Evolutionary conservation across 768 basidiomycete genomes (phyloP).

Genomic region (Pisolithus marmoratus): DNA sequence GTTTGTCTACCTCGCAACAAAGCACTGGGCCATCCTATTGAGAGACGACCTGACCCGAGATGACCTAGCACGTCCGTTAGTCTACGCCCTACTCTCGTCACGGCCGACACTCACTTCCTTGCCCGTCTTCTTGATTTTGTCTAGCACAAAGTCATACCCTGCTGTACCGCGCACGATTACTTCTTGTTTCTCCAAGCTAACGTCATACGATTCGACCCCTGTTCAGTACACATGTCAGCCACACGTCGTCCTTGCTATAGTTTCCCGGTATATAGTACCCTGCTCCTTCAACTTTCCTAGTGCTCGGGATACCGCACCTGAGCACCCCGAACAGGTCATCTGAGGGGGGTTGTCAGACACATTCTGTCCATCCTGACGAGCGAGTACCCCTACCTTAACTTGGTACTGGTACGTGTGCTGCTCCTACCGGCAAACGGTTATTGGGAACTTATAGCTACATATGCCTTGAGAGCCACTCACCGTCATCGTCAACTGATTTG

Average conservation of each 20-base stretch:
- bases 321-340: conserved; percentile 90
- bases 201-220: conserved; percentile 36
- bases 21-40: too few species aligned
- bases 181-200: conserved; percentile 64
- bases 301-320: conserved; percentile 72
- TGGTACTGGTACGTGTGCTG: conserved; percentile 60
- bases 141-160: conserved; percentile 59
- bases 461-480: too few species aligned
- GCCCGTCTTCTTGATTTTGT: conserved; percentile 85
- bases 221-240: neutral
- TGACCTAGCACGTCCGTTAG: conserved; percentile 23
- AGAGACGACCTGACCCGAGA: conserved; percentile 38
- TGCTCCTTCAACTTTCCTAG: conserved; percentile 52
- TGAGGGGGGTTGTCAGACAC: conserved; percentile 20
- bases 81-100: neutral
- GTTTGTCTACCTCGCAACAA: too few species aligned
- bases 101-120: conserved; percentile 56
- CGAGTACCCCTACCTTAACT: conserved; percentile 58
- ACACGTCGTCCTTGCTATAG: conserved; percentile 1
- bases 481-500: too few species aligned
- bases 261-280: conserved; percentile 13
- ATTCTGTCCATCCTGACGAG: neutral
- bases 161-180: conserved; percentile 62
- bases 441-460: too few species aligned
- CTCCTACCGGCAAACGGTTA: neutral